Evolutionary conservation across 2,329 filamentous ascomycete genomes (phyloP).

Genomic region (Calonectria fujianensis): DNA sequence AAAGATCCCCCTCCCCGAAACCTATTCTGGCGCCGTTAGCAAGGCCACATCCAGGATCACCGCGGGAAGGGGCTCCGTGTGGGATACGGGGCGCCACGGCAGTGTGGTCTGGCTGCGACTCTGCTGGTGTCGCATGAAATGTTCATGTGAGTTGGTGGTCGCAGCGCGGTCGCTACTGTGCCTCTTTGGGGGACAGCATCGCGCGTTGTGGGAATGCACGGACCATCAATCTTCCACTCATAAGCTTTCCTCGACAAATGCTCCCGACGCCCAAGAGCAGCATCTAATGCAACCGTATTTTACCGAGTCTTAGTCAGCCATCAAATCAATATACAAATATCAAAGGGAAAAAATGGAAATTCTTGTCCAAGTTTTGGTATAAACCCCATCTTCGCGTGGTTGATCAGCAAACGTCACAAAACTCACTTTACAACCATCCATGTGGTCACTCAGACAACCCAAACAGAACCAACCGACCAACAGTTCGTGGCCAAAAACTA

Average conservation of each 20-base stretch:
- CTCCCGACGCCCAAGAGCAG: slow-evolving; percentile 20
- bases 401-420: too few relatives aligned
- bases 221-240: slow-evolving; percentile 33
- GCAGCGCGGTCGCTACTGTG: slow-evolving; percentile 29
- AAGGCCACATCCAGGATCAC: slow-evolving; percentile 51
- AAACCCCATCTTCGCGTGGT: neutral
- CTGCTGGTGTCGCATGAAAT: slow-evolving; percentile 30
- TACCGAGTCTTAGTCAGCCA: slow-evolving; percentile 35
- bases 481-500: neutral
- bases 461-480: neutral
- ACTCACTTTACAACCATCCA: neutral
- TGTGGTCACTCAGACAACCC: neutral
- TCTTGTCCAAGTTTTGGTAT: neutral
- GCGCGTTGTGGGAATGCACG: slow-evolving; percentile 41
- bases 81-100: slow-evolving; percentile 39
- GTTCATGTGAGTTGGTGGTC: slow-evolving; percentile 26
- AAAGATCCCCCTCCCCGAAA: slow-evolving; percentile 52
- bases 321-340: neutral
- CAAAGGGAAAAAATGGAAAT: neutral
- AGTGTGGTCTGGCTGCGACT: slow-evolving; percentile 33
- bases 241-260: slow-evolving; percentile 32
- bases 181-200: slow-evolving; percentile 38
- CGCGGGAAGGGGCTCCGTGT: slow-evolving; percentile 37
- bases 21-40: slow-evolving; percentile 47
- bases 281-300: slow-evolving; percentile 22